Evolutionary conservation across 2,329 filamentous ascomycete genomes (phyloP), one percentile per base, ranked within the genome.

Genomic region (Fusarium verrucosum): DNA sequence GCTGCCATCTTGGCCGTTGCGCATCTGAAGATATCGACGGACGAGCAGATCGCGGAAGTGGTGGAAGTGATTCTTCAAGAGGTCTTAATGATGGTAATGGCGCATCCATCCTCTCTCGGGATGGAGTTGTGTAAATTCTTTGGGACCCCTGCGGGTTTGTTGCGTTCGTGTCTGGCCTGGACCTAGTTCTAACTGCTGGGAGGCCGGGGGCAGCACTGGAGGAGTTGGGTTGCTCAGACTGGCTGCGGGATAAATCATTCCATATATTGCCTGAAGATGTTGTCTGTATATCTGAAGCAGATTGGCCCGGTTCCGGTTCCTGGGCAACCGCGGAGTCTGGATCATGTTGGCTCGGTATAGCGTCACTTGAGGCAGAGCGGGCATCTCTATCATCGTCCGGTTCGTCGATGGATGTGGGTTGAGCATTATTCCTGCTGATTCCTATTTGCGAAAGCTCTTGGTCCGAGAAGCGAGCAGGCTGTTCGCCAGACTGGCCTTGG

Each of bases 1-100:
- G 91, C 78, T 97, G 94, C 94, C 94, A 98, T 55, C 83, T 83
- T 2, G 94, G 93, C 36, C 93, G 78, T 17, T 84, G 78, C 62
- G 90, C 79, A 19, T 84, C 81, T 67, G 74, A 61, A 17, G 69
- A 62, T 37, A 46, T 54, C 14, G 58, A 67, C 25, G 40, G 58
- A 4, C 53, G 57, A 40, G 66, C 55, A 47, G 64, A 59, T 28
- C 53, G 57, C 25, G 68, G 68, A 30, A 71, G 50, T 4, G 61
- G 66, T 17, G 70, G 66, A 3, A 71, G 53, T 11, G 58, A 54
- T 32, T 62, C 55, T 41, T 62, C 62, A 4, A 52, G 36, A 7
- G 64, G 40, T 25, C 60, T 60, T 36, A 57, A 62, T 4, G 67
- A 63, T n/a, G 68, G 69, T 10, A 71, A 43, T 28, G 70, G 70